Percentiles rank a stretch among this genome's conserved stretches.
phyloP scores from a whole-genome alignment of 208 protist species.

The Vickermania spadyakhi region DNA sequence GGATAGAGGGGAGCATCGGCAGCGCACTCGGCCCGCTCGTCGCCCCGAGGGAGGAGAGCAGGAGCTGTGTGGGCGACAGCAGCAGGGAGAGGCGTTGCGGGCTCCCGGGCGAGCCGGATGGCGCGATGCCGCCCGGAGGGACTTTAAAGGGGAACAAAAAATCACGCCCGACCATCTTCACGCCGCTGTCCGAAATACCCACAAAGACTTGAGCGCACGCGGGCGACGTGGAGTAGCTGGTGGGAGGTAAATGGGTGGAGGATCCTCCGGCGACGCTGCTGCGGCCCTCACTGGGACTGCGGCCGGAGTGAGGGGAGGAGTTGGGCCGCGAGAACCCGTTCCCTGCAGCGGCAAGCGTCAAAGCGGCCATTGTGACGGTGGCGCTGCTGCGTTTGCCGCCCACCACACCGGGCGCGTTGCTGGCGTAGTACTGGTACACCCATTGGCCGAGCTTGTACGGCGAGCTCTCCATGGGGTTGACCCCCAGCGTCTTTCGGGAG shows the following conservation, averaged over 20 bases:
- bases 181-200: slow-evolving; percentile 47
- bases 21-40: background rate
- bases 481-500: slow-evolving; percentile 60
- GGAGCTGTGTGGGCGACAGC: background rate
- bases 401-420: background rate
- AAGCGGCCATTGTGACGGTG: background rate
- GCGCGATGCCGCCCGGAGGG: background rate
- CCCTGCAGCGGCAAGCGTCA: background rate
- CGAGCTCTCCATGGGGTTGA: slow-evolving; percentile 24
- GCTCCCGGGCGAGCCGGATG: background rate
- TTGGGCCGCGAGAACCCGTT: background rate
- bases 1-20: background rate
- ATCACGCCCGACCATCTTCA: slow-evolving; percentile 46
- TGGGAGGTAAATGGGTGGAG: background rate
- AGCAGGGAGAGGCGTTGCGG: background rate
- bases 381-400: background rate
- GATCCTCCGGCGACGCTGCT: background rate
- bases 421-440: slow-evolving; percentile 20
- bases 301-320: background rate
- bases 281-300: background rate
- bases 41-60: background rate
- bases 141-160: slow-evolving; percentile 44
- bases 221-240: background rate
- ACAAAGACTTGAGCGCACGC: slow-evolving; percentile 11
- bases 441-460: slow-evolving; percentile 49